These are phyloP conservation scores for Neofusicoccum parvum DNA, from an alignment of 2,329 filamentous ascomycete species.

Conservation along the genomic window DNA sequence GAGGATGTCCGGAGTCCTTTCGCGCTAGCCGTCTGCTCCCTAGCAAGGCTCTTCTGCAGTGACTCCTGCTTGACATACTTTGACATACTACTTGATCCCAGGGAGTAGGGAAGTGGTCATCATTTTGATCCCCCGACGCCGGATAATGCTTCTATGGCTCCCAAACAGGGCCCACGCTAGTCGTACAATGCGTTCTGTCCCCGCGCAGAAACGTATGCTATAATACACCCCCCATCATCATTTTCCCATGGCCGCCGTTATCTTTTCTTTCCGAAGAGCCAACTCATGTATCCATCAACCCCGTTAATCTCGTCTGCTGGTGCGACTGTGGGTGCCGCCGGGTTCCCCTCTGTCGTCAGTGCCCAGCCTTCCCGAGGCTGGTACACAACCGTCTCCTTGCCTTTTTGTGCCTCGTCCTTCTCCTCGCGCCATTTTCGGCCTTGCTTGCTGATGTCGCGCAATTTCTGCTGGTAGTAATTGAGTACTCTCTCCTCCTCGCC, in stretches of 20 bases:
- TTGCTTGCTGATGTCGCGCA: conserved; percentile 52
- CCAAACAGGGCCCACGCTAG: background rate
- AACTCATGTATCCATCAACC: conserved; percentile 14
- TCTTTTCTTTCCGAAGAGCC: conserved; percentile 4
- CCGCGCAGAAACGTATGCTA: background rate
- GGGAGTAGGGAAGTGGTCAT: no score
- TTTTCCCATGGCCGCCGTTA: background rate
- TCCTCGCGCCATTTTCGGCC: conserved; percentile 62
- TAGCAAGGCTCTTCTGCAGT: no score
- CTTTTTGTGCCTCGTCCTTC: conserved; percentile 48
- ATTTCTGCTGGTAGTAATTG: conserved; percentile 45
- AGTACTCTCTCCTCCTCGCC: conserved; percentile 41
- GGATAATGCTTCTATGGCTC: background rate
- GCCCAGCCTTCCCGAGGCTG: background rate
- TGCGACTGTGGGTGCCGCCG: background rate
- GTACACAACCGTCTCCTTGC: conserved; percentile 4
- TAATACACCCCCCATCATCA: background rate
- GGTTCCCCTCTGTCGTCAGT: background rate
- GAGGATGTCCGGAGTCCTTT: no score
- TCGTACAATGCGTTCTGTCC: background rate
- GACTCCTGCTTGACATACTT: no score
- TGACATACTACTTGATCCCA: no score
- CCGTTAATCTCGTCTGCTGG: background rate
- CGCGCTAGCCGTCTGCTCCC: no score
- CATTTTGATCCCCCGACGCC: background rate